These are phyloP conservation scores for Suhomyces sp. DNA, from an alignment of 805 yeast species.

Conservation along the genomic window DNA sequence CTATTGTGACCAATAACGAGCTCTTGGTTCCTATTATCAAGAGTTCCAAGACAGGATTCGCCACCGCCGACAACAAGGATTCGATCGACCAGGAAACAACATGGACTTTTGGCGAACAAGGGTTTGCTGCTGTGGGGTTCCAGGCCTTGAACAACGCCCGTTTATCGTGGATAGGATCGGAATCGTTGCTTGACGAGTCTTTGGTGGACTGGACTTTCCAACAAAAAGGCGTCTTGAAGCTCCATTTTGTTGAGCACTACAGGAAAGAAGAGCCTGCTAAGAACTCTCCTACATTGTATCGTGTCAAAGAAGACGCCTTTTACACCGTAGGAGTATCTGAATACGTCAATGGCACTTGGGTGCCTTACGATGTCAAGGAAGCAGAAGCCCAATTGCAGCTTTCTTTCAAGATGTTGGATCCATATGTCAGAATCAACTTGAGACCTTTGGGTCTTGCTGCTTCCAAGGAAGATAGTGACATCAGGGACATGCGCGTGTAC, in stretches of 20 bases:
- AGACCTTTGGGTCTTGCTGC: constrained; percentile 38
- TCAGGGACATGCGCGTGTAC: constrained; percentile 49
- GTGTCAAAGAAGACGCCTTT: constrained; percentile 67
- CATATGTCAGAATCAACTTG: constrained; percentile 81
- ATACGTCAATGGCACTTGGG: constrained; percentile 56
- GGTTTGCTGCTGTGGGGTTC: constrained; percentile 67
- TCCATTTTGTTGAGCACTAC: constrained; percentile 52
- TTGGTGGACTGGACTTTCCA: constrained; percentile 68
- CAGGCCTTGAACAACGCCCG: constrained; percentile 83
- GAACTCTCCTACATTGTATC: constrained; percentile 48
- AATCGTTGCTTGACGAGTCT: constrained; percentile 42
- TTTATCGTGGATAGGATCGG: constrained; percentile 76
- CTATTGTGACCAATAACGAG: constrained; percentile 67
- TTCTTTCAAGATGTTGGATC: constrained; percentile 87
- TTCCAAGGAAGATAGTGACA: constrained; percentile 30
- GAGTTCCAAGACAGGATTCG: constrained; percentile 63
- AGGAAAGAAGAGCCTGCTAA: constrained; percentile 47
- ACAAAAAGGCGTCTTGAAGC: constrained; percentile 59
- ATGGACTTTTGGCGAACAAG: constrained; percentile 84
- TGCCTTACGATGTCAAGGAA: constrained; percentile 47
- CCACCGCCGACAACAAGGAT: constrained; percentile 37
- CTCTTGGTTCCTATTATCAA: constrained; percentile 66
- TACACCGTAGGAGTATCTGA: constrained; percentile 52
- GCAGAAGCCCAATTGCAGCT: constrained; percentile 66
- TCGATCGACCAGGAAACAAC: constrained; percentile 45